These are phyloP conservation scores for Cladophialophora psammophila DNA, from an alignment of 2,329 filamentous ascomycete genomes.

Conservation along the genomic window DNA sequence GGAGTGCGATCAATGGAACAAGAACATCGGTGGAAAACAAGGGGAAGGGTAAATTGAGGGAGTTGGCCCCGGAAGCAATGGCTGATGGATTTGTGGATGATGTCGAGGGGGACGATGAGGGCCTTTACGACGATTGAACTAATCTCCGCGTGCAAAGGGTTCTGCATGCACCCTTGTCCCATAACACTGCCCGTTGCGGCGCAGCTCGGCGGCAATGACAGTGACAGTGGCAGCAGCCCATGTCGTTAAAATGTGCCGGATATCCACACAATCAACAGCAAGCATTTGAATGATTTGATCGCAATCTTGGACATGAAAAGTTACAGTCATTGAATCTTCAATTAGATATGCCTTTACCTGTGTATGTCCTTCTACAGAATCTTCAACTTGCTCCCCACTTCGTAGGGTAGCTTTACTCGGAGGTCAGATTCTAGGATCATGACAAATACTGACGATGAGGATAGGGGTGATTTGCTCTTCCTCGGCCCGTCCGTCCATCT, in stretches of 20 bases:
- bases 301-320: not conserved
- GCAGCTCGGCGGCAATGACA: not conserved
- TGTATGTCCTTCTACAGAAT: not conserved
- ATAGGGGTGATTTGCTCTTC: no score
- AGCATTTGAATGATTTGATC: not conserved
- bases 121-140: constrained; percentile 32
- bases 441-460: no score
- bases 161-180: not conserved
- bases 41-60: constrained; percentile 47
- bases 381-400: not conserved
- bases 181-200: not conserved
- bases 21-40: constrained; percentile 43
- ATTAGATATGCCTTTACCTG: not conserved
- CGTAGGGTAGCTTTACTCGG: not conserved
- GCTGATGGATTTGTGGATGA: constrained; percentile 42
- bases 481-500: no score
- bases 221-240: not conserved
- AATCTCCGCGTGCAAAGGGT: not conserved
- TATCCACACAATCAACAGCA: not conserved
- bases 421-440: no score
- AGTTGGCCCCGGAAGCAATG: constrained; percentile 40
- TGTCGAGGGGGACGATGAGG: constrained; percentile 35
- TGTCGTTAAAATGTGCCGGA: not conserved
- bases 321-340: not conserved
- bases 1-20: constrained; percentile 43